Evolutionary conservation across 108 stramenopile genomes (phyloP).

Genomic region (Parietichytrium sp.): DNA sequence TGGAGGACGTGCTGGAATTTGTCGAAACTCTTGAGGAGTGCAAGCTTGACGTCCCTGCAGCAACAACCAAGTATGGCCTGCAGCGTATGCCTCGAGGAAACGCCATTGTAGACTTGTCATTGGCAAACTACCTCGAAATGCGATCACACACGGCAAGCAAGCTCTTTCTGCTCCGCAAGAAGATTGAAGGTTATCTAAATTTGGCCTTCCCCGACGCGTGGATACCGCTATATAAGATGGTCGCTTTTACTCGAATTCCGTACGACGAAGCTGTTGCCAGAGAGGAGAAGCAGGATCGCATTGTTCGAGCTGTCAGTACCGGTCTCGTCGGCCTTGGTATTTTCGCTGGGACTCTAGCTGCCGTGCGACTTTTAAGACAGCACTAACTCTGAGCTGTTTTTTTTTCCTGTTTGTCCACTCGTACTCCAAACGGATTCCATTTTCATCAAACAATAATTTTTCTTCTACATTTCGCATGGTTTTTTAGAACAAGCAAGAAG

Average conservation of each 20-base stretch:
- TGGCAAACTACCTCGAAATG: slow-evolving; percentile 55
- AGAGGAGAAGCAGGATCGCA: background rate
- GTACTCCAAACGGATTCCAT: too few species aligned
- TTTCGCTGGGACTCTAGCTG: too few species aligned
- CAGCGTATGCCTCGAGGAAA: slow-evolving; percentile 37
- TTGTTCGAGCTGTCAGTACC: too few species aligned
- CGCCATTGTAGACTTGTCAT: slow-evolving; percentile 42
- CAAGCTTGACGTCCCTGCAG: background rate
- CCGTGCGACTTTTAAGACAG: too few species aligned
- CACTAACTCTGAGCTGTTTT: too few species aligned
- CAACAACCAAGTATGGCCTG: background rate
- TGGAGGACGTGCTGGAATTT: slow-evolving; percentile 75
- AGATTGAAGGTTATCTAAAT: slow-evolving; percentile 36
- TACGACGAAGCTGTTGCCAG: slow-evolving; percentile 45
- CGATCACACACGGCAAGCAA: slow-evolving; percentile 21
- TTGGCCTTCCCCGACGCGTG: slow-evolving; percentile 4
- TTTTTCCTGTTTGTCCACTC: too few species aligned
- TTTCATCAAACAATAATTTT: too few species aligned
- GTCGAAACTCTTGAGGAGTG: slow-evolving; percentile 2
- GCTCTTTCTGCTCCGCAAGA: slow-evolving; percentile 30
- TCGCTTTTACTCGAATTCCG: slow-evolving; percentile 46
- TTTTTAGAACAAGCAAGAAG: too few species aligned
- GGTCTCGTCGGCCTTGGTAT: too few species aligned
- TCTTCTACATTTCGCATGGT: too few species aligned
- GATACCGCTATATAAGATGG: slow-evolving; percentile 43